Conservation (phyloP, 139 green algal species). For the Asterochloris erici region DNA sequence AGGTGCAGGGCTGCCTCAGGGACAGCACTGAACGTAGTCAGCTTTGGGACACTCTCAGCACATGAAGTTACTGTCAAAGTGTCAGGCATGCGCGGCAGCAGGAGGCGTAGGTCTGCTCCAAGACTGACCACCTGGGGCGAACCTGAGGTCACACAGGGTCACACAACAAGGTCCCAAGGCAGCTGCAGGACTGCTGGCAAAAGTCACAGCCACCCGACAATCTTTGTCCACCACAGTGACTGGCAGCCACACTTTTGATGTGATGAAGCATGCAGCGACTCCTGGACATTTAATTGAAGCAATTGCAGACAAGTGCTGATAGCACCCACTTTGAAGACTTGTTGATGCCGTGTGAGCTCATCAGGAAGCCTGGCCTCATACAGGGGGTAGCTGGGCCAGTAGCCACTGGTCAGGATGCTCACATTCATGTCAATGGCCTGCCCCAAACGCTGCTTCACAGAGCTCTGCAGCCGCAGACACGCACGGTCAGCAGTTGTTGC, state of each 20-base stretch:
- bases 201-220: not conserved
- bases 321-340: slow-evolving; percentile 10
- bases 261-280: not conserved
- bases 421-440: slow-evolving; percentile 81
- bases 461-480: not conserved
- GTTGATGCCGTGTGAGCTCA: slow-evolving; percentile 64
- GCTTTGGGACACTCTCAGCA: too few species aligned
- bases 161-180: too few species aligned
- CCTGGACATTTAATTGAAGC: too few species aligned
- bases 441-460: slow-evolving; percentile 22
- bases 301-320: not conserved
- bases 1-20: too few species aligned
- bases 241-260: not conserved
- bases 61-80: too few species aligned
- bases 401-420: slow-evolving; percentile 89
- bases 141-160: too few species aligned
- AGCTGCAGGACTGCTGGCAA: too few species aligned
- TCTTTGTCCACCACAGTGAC: not conserved
- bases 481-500: not conserved
- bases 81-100: too few species aligned
- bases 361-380: slow-evolving; percentile 80
- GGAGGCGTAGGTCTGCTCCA: too few species aligned
- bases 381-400: slow-evolving; percentile 92
- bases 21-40: too few species aligned
- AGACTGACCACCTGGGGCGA: too few species aligned